These are phyloP conservation scores for Xylariaceae sp. DNA, from an alignment of 2,329 filamentous ascomycete genomes.

Conservation along the genomic window DNA sequence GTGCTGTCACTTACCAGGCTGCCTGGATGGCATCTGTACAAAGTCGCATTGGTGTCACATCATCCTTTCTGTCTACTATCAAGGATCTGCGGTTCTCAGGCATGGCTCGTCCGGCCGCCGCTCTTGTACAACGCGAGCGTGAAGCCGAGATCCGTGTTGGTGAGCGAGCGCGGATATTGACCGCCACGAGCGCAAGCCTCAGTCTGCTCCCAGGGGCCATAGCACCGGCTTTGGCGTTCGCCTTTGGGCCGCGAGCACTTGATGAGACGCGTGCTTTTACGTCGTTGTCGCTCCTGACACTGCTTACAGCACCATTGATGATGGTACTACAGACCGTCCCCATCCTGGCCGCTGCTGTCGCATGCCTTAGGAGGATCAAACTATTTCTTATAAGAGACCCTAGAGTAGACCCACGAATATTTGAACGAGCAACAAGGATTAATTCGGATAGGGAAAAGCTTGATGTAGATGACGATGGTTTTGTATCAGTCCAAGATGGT, in stretches of 20 bases:
- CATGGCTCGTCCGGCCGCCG: background rate
- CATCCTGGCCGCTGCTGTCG: background rate
- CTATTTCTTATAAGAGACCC: background rate
- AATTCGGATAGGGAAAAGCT: background rate
- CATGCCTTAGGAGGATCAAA: background rate
- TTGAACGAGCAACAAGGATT: background rate
- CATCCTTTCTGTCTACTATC: background rate
- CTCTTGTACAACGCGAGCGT: background rate
- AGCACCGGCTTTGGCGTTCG: constrained; percentile 2
- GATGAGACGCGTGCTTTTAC: constrained; percentile 6
- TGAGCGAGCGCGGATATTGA: background rate
- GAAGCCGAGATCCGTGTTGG: background rate
- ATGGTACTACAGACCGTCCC: constrained; percentile 4
- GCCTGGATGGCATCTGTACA: background rate
- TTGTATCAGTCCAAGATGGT: background rate
- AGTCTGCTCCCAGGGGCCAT: constrained; percentile 3
- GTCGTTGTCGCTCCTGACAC: background rate
- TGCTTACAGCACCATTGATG: constrained; percentile 9
- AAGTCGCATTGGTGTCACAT: background rate
- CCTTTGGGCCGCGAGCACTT: constrained; percentile 3
- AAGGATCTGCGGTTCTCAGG: background rate
- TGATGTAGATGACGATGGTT: background rate
- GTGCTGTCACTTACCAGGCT: background rate
- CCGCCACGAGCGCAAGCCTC: constrained; percentile 4
- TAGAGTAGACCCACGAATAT: background rate